A percentile compares a stretch with the other conserved stretches of the same genome.
phyloP scores from a whole-genome alignment of 495 filamentous ascomycete genomes.

The Aspergillus avenaceus region DNA sequence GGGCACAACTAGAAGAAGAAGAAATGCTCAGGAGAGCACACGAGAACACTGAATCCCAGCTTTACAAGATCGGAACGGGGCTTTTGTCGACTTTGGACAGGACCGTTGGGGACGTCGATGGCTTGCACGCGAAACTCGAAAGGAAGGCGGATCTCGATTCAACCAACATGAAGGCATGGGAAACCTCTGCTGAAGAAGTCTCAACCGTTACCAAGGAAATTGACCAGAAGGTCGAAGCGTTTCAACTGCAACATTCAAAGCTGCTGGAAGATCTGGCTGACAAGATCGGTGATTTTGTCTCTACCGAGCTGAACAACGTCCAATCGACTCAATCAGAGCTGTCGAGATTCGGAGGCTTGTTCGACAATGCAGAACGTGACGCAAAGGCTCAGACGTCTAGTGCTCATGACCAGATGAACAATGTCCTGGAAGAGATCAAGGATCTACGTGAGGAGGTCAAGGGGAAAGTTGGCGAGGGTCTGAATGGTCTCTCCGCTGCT shows the following conservation, averaged over 20 bases:
- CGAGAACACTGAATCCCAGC: constrained; percentile 73
- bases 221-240: constrained; percentile 64
- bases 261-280: constrained; percentile 61
- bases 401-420: constrained; percentile 84
- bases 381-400: constrained; percentile 62
- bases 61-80: constrained; percentile 65
- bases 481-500: constrained; percentile 78
- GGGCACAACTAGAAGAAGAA: constrained; percentile 74
- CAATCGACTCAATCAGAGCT: constrained; percentile 63
- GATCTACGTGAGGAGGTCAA: constrained; percentile 83
- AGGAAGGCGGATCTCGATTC: constrained; percentile 79
- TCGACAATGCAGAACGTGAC: constrained; percentile 61
- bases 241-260: constrained; percentile 64
- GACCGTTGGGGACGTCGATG: constrained; percentile 75
- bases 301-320: constrained; percentile 64
- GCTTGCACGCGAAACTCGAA: constrained; percentile 75
- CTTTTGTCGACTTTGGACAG: constrained; percentile 70
- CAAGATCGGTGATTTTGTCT: constrained; percentile 70
- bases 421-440: constrained; percentile 88
- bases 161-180: constrained; percentile 75
- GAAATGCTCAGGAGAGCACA: constrained; percentile 76
- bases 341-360: constrained; percentile 57
- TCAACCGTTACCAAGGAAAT: constrained; percentile 68
- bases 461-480: constrained; percentile 73
- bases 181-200: constrained; percentile 68